phyloP scores from a whole-genome alignment of 2,329 filamentous ascomycete species.

The Xylariaceae sp. region DNA sequence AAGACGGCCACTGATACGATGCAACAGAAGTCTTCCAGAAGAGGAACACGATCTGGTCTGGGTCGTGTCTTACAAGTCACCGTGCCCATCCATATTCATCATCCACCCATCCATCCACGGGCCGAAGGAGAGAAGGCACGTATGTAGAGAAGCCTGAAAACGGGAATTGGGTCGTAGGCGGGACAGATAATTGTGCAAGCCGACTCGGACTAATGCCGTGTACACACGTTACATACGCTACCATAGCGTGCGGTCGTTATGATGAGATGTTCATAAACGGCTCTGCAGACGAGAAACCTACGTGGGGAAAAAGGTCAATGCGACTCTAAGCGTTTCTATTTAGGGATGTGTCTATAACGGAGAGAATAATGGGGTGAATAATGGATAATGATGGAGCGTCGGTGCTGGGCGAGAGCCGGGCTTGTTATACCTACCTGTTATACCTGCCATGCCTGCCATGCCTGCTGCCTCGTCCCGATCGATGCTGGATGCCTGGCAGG shows the following conservation, averaged over 20 bases:
- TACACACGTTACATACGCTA: conserved; percentile 13
- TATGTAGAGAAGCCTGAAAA: conserved; percentile 6
- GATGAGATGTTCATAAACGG: conserved; percentile 11
- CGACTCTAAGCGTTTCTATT: conserved; percentile 19
- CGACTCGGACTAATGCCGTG: conserved; percentile 7
- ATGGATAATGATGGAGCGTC: not conserved
- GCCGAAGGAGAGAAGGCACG: not conserved
- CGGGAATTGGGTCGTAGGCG: conserved; percentile 8
- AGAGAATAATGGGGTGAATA: conserved; percentile 1
- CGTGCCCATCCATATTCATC: not conserved
- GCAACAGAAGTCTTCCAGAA: conserved; percentile 16
- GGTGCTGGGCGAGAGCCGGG: conserved; percentile 7
- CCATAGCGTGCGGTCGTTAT: conserved; percentile 9
- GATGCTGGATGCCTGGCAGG: conserved; percentile 8
- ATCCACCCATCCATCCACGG: not conserved
- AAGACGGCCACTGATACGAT: not conserved
- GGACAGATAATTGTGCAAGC: conserved; percentile 9
- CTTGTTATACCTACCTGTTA: conserved; percentile 8
- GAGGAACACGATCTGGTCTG: not conserved
- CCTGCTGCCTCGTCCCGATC: conserved; percentile 9
- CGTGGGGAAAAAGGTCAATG: conserved; percentile 12
- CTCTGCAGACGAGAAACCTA: conserved; percentile 11
- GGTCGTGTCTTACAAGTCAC: conserved; percentile 4
- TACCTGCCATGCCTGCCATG: conserved; percentile 4
- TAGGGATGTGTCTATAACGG: conserved; percentile 15